These are phyloP conservation scores for Colletotrichum graminicola DNA, from an alignment of 2,329 filamentous ascomycete genomes.

Conservation along the genomic window DNA sequence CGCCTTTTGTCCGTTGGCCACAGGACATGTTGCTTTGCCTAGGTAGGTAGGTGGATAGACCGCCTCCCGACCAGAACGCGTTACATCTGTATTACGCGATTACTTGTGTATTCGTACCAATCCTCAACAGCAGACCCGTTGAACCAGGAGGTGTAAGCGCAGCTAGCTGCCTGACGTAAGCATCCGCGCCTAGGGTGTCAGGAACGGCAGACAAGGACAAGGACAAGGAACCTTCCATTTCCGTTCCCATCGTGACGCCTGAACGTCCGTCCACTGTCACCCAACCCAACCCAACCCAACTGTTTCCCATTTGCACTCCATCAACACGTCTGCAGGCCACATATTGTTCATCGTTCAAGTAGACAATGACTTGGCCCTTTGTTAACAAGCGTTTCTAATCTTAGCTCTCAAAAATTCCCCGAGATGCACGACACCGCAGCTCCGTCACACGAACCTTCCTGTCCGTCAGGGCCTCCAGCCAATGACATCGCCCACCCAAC, in stretches of 20 bases:
- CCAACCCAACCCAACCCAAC: not conserved
- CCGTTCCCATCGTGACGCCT: not conserved
- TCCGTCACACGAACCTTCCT: constrained; percentile 35
- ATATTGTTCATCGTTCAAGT: not conserved
- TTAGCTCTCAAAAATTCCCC: constrained; percentile 26
- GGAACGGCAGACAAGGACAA: constrained; percentile 16
- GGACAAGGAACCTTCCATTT: constrained; percentile 10
- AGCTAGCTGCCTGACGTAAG: constrained; percentile 2
- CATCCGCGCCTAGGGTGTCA: not conserved
- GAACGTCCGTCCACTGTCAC: not conserved
- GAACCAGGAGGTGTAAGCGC: not conserved
- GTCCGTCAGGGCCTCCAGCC: constrained; percentile 13
- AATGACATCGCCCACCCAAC: constrained; percentile 32
- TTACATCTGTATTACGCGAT: not conserved
- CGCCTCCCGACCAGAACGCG: not conserved
- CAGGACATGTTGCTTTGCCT: too few species aligned
- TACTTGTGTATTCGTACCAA: too few species aligned
- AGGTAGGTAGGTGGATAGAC: not conserved
- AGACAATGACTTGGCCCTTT: not conserved
- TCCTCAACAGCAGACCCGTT: not conserved
- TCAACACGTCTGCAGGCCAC: not conserved
- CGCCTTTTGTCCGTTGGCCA: not conserved
- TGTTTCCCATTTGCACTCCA: not conserved
- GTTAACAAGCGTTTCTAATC: constrained; percentile 28
- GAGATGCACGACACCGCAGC: constrained; percentile 35